These are phyloP conservation scores for Trichosphaerium sp. DNA, from an alignment of 78 protist species.

Conservation along the genomic window DNA sequence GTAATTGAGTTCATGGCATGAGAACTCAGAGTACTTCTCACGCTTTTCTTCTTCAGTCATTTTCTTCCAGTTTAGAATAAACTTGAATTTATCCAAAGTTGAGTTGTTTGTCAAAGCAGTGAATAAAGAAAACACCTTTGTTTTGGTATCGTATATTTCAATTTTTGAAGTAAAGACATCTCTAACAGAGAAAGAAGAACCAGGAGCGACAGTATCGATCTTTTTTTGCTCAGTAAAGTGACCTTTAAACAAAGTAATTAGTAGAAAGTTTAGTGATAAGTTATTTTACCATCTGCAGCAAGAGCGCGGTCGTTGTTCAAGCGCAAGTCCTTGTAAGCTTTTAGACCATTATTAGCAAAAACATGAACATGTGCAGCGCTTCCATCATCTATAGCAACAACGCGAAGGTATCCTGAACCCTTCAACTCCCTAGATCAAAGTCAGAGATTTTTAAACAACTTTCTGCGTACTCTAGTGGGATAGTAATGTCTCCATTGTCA, in stretches of 20 bases:
- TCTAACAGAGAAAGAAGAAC: not conserved
- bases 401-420: not conserved
- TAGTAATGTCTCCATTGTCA: not conserved
- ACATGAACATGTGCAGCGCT: not conserved
- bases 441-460: too few species aligned
- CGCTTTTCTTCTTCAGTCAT: conserved; percentile 23
- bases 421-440: too few species aligned
- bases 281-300: too few species aligned
- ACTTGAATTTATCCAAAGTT: conserved; percentile 11
- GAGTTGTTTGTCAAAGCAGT: not conserved
- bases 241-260: too few species aligned
- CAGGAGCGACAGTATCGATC: conserved; percentile 2
- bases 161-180: conserved; percentile 14
- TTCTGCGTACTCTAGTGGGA: not conserved
- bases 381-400: conserved; percentile 18
- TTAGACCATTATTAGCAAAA: too few species aligned
- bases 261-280: too few species aligned
- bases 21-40: conserved; percentile 32
- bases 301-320: too few species aligned
- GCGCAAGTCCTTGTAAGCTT: too few species aligned
- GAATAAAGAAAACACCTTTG: conserved; percentile 4
- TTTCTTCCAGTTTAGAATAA: conserved; percentile 15
- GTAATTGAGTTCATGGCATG: conserved; percentile 34
- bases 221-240: conserved; percentile 31
- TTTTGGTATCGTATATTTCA: conserved; percentile 19